Evolutionary conservation across 345 rosid genomes (phyloP).

Genomic region (Ceriops tagal): DNA sequence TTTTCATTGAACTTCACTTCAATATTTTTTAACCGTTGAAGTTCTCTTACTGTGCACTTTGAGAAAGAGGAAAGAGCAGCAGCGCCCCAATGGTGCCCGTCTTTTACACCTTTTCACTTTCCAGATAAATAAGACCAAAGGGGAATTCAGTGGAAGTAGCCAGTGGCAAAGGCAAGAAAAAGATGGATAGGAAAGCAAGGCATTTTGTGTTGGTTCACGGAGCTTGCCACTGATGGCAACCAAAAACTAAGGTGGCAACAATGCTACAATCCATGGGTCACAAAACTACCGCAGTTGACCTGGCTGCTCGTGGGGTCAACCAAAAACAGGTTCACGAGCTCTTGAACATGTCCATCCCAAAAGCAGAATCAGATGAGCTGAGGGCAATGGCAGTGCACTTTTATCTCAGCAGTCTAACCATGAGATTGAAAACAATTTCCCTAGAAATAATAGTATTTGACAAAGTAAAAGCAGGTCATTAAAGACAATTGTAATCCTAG

Average conservation of each 20-base stretch:
- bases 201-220: slow-evolving; percentile 31
- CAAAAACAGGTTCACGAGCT: slow-evolving; percentile 28
- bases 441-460: not conserved
- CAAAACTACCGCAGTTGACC: slow-evolving; percentile 28
- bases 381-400: slow-evolving; percentile 33
- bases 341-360: slow-evolving; percentile 89
- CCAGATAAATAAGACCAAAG: too few relatives aligned
- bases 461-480: too few relatives aligned
- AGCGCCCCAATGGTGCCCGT: too few relatives aligned
- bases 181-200: not conserved
- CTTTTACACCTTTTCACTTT: too few relatives aligned
- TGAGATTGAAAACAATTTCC: slow-evolving; percentile 27
- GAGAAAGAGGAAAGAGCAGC: too few relatives aligned
- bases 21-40: too few relatives aligned
- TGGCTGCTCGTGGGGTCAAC: slow-evolving; percentile 33
- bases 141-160: too few relatives aligned
- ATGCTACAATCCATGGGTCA: slow-evolving; percentile 28
- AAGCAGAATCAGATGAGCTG: slow-evolving; percentile 95
- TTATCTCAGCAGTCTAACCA: slow-evolving; percentile 35
- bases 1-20: too few relatives aligned
- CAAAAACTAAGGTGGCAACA: slow-evolving; percentile 23
- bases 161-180: not conserved
- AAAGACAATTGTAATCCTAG: too few relatives aligned
- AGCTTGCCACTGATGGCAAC: slow-evolving; percentile 35
- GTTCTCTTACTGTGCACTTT: too few relatives aligned